A percentile compares a stretch with the other conserved stretches of the same genome.
Conservation (phyloP, 148 eudicot genomes). For the Diospyros lotus region DNA sequence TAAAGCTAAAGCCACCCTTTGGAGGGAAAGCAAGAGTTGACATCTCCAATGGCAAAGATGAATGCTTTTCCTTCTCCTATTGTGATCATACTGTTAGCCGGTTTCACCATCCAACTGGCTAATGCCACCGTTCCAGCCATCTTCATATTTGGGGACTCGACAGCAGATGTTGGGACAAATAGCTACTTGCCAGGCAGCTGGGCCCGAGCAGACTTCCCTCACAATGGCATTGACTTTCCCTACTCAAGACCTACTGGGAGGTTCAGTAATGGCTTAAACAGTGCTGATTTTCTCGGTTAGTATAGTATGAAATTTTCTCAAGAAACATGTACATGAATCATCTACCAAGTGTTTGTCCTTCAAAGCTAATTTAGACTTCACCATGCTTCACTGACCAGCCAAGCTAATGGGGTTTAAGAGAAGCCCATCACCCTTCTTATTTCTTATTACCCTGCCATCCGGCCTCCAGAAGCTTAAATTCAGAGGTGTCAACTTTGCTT, state of each 20-base stretch:
- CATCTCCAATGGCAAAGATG: constrained; percentile 1
- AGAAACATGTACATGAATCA: not conserved
- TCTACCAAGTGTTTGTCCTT: not conserved
- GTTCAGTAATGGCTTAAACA: constrained; percentile 43
- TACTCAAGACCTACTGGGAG: constrained; percentile 27
- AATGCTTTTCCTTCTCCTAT: constrained; percentile 4
- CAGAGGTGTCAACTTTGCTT: constrained; percentile 41
- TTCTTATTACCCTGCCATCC: constrained; percentile 12
- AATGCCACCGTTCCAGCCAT: constrained; percentile 18
- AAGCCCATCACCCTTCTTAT: constrained; percentile 33
- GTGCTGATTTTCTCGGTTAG: constrained; percentile 37
- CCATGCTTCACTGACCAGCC: constrained; percentile 14
- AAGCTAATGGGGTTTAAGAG: constrained; percentile 31
- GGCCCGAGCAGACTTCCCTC: constrained; percentile 23
- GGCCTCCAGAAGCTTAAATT: not conserved
- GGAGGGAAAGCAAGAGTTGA: too few species aligned
- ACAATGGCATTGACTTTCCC: constrained; percentile 33
- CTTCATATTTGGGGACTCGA: constrained; percentile 38
- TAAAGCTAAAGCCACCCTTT: too few species aligned
- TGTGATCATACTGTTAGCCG: constrained; percentile 8
- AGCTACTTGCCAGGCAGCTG: constrained; percentile 8
- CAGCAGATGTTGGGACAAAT: constrained; percentile 42
- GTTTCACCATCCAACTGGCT: constrained; percentile 8
- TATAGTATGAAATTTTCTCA: not conserved
- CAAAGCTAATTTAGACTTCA: not conserved